phyloP scores from a whole-genome alignment of 2,329 filamentous ascomycete genomes.

The Knoxdaviesia capensis region DNA sequence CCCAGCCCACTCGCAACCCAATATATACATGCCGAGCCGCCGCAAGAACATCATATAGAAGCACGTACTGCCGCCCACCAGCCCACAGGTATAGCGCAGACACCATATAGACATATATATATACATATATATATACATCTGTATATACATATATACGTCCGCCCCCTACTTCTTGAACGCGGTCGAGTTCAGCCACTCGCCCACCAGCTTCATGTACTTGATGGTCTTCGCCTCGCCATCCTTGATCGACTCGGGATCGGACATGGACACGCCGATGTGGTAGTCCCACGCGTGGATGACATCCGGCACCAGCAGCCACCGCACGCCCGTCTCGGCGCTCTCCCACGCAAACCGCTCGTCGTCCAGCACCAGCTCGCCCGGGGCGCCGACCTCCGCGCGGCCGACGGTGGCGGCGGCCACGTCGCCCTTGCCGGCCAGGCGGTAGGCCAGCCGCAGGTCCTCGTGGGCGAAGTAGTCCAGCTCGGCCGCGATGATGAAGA shows the following conservation, averaged over 20 bases:
- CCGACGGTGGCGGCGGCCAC: constrained; percentile 3
- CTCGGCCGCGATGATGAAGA: constrained; percentile 18
- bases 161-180: not conserved
- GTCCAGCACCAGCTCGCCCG: constrained; percentile 7
- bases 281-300: constrained; percentile 19
- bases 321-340: constrained; percentile 10
- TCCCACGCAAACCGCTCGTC: constrained; percentile 18
- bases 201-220: constrained; percentile 11
- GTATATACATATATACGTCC: no score
- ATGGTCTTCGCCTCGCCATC: constrained; percentile 13
- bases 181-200: constrained; percentile 10
- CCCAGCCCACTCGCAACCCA: no score
- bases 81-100: no score
- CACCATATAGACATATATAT: no score
- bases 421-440: constrained; percentile 5
- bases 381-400: constrained; percentile 4
- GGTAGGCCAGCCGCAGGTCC: constrained; percentile 6
- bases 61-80: no score
- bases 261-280: constrained; percentile 10
- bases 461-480: constrained; percentile 14
- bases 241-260: constrained; percentile 10
- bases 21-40: no score
- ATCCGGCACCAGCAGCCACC: constrained; percentile 22
- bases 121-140: no score
- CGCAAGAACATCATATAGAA: no score